Base-by-base conservation (phyloP, 352 stramenopile genomes). In the Phytopythium delawarense region DNA sequence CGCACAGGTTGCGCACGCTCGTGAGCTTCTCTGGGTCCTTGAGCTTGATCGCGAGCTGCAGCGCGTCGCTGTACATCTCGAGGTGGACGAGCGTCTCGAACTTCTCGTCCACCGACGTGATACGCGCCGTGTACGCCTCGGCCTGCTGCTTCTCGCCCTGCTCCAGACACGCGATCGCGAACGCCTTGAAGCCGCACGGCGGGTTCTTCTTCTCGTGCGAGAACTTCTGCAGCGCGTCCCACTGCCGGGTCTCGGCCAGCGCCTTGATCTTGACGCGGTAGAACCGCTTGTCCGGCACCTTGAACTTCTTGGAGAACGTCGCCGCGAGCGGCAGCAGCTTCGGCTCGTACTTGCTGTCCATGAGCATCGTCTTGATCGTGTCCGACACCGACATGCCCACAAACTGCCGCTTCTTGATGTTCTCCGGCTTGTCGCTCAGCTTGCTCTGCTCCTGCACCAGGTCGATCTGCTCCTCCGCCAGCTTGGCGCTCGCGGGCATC, bases 251-350 rank as follows among this genome's bases (percentile, higher is more conserved):
- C 60, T 94, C 81, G 6, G 85, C 85, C 7, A 96, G 70, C 37
- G 88, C 88, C 57, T 91, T 87, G 62, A 96, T 97, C 70, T 97
- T 97, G 44, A 96, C 84, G 61, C 90, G 84, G 66, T 94, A 97
- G 51, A 96, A 90, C 9, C 86, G 84, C 72, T 97, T 97, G 60
- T 97, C 89, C 1, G 89, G 84, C 8, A 97, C 84, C 42, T 96
- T 95, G 66, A 96, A 96, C 63, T 91, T 94, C 62, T 96, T 96
- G 39, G 84, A 78, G 60, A 93, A 87, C 6, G 79, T 59, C 0
- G 80, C 78, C 9, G 82, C 85, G 9, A 94, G 28, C 16, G 71
- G 74, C 30, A 87, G 59, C 57, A 97, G 75, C 64, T 94, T 92
- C 0, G 83, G 83, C 48, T 94, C 82, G 67, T 90, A 90, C 70